Conservation (phyloP, 2,329 filamentous ascomycete species). For the Trichoderma brevicompactum region DNA sequence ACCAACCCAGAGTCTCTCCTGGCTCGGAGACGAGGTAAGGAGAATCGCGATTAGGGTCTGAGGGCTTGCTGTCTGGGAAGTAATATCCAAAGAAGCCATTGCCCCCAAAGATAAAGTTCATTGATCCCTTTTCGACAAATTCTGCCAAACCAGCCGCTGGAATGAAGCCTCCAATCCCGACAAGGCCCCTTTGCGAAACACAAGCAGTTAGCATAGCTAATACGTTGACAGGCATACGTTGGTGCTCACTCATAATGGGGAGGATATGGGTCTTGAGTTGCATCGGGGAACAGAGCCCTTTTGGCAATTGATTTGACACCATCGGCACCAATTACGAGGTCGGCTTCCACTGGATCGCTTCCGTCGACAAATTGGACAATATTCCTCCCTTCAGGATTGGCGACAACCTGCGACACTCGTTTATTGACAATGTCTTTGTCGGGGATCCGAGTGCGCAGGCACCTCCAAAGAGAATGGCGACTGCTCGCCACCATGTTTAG, state of each 20-base stretch:
- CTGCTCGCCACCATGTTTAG: conserved; percentile 35
- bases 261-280: conserved; percentile 32
- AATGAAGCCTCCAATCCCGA: conserved; percentile 34
- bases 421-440: conserved; percentile 33
- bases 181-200: conserved; percentile 31
- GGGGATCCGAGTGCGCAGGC: conserved; percentile 34
- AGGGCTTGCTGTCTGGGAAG: conserved; percentile 29
- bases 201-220: background rate
- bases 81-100: conserved; percentile 36
- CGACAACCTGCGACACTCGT: conserved; percentile 31
- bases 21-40: conserved; percentile 32
- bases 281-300: conserved; percentile 34
- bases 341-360: conserved; percentile 32
- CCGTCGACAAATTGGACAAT: conserved; percentile 34
- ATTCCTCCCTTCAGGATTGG: conserved; percentile 31
- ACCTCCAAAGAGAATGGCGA: conserved; percentile 36
- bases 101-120: conserved; percentile 34
- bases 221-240: too few relatives aligned
- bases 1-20: conserved; percentile 32
- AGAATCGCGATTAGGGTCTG: conserved; percentile 31
- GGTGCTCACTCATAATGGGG: conserved; percentile 35
- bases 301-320: conserved; percentile 34
- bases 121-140: conserved; percentile 32
- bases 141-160: conserved; percentile 28
- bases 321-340: conserved; percentile 37